Conservation (phyloP, 129 eudicot genomes). For the Ambrosia artemisiifolia region DNA sequence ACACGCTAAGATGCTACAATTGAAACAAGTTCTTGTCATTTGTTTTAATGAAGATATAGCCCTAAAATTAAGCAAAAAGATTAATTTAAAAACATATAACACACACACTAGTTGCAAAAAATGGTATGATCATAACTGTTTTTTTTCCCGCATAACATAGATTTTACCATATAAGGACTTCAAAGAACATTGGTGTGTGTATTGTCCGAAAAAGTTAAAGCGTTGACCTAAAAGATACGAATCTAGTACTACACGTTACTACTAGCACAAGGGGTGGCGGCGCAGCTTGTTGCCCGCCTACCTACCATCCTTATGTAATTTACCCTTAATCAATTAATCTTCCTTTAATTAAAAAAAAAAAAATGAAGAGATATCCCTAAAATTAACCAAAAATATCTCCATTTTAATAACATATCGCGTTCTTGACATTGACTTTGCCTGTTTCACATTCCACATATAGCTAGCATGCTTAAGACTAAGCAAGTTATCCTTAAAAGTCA, state of each 20-base stretch:
- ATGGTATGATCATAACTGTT: no score
- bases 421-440: neutral
- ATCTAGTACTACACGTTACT: constrained; percentile 1
- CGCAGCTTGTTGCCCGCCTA: no score
- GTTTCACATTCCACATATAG: neutral
- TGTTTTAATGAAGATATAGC: neutral
- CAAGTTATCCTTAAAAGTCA: neutral
- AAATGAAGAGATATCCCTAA: neutral
- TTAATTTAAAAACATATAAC: no score
- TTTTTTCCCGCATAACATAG: no score
- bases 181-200: neutral
- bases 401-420: neutral
- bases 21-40: constrained; percentile 4
- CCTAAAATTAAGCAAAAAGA: no score
- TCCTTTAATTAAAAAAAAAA: no score
- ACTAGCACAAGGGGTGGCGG: constrained; percentile 16
- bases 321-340: no score
- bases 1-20: neutral
- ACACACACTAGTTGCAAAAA: no score
- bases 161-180: constrained; percentile 1
- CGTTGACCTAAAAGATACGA: constrained; percentile 1
- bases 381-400: neutral
- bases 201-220: neutral
- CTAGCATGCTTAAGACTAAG: neutral
- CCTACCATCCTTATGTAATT: no score